phyloP scores from a whole-genome alignment of 192 early-diverging fungal species.

The Pecoramyces ruminantium region DNA sequence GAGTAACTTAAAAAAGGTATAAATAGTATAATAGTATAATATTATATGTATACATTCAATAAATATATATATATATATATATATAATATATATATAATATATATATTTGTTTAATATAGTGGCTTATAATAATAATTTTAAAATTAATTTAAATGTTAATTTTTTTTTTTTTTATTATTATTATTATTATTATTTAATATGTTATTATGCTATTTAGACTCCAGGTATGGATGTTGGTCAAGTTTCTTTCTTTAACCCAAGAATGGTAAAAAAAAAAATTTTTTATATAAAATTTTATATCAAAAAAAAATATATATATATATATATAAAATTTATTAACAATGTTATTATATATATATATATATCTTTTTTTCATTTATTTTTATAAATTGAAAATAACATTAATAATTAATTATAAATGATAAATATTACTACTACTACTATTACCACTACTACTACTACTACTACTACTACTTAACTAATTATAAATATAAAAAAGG shows the following conservation, averaged over 20 bases:
- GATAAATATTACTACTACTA: too few species aligned
- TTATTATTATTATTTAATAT: too few species aligned
- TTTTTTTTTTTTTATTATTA: neutral
- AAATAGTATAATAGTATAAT: too few species aligned
- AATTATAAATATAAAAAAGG: conserved; percentile 10
- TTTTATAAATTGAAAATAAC: neutral
- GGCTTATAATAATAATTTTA: too few species aligned
- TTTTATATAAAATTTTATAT: neutral
- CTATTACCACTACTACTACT: too few species aligned
- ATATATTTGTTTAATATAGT: too few species aligned
- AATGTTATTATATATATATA: too few species aligned
- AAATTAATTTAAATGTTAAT: neutral
- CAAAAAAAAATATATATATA: neutral
- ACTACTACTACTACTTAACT: too few species aligned
- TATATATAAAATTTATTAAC: neutral
- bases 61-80: too few species aligned
- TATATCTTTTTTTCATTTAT: neutral
- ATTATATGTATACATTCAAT: too few species aligned
- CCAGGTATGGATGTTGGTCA: conserved; percentile 90
- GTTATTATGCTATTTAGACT: conserved; percentile 60
- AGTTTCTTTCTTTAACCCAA: conserved; percentile 74
- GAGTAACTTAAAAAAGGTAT: neutral
- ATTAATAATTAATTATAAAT: too few species aligned
- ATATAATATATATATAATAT: too few species aligned
- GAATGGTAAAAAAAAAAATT: conserved; percentile 12